Conservation (phyloP, 306 rosid genomes). For the Ziziphus jujuba region DNA sequence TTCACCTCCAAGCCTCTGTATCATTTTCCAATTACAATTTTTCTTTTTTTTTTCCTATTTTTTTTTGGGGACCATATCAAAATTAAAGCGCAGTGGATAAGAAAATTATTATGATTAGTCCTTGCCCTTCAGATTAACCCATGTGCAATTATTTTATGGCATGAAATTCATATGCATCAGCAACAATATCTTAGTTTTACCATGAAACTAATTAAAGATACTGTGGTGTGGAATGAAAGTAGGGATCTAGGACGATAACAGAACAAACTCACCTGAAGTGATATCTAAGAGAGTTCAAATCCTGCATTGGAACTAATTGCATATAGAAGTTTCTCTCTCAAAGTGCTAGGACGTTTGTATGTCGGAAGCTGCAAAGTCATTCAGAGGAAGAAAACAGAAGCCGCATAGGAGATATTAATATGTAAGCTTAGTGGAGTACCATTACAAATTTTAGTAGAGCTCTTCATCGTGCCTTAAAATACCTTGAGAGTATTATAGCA, state of each 20-base stretch:
- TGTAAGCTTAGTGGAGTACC: neutral
- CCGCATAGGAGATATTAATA: neutral
- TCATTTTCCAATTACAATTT: neutral
- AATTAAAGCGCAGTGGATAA: neutral
- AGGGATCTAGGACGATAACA: neutral
- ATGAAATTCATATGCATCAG: neutral
- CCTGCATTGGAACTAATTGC: slow-evolving; percentile 95
- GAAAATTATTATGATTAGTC: neutral
- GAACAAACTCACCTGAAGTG: slow-evolving; percentile 38
- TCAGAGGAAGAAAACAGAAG: neutral
- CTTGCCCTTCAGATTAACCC: neutral
- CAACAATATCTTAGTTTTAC: neutral
- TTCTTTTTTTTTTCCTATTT: neutral
- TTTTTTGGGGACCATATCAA: neutral
- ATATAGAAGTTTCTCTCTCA: slow-evolving; percentile 83
- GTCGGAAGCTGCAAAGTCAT: slow-evolving; percentile 81
- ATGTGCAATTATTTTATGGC: neutral
- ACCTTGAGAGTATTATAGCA: slow-evolving; percentile 98
- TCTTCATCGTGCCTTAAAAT: neutral
- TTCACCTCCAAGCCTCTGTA: neutral
- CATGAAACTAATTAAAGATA: neutral
- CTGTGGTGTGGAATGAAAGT: neutral
- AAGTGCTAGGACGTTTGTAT: slow-evolving; percentile 81
- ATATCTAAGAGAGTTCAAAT: slow-evolving; percentile 82
- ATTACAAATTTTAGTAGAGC: neutral